A percentile compares a stretch with the other conserved stretches of the same genome.
Evolutionary conservation across 768 basidiomycete species (phyloP).

Genomic region (Boletus fagicola): DNA sequence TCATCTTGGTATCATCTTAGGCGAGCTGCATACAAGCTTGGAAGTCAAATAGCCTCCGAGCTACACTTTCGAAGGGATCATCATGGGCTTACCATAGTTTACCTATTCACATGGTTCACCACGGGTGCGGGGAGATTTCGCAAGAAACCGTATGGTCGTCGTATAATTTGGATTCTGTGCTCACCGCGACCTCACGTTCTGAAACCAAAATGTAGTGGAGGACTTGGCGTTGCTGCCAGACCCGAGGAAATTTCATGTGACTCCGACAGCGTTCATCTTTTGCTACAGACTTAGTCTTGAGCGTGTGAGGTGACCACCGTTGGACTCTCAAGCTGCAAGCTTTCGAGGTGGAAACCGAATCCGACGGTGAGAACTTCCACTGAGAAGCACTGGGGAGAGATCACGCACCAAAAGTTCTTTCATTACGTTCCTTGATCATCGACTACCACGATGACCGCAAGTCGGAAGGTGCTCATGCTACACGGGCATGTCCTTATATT

Average conservation of each 20-base stretch:
- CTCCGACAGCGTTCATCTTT: neutral
- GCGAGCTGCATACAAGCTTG: neutral
- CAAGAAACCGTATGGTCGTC: neutral
- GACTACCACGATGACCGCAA: constrained; percentile 17
- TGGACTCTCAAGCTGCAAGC: neutral
- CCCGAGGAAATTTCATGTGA: neutral
- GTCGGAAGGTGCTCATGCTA: constrained; percentile 43
- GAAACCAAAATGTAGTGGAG: neutral
- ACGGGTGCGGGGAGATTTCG: neutral
- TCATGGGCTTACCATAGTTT: neutral
- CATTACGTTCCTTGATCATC: neutral
- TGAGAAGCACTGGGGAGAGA: neutral
- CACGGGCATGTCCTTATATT: constrained; percentile 38
- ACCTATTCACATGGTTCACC: neutral
- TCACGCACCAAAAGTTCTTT: neutral
- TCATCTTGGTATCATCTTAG: neutral
- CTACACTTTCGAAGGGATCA: neutral
- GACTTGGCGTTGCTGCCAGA: neutral
- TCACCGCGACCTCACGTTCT: neutral
- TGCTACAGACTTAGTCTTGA: neutral
- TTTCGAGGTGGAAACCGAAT: neutral
- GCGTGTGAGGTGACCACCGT: neutral
- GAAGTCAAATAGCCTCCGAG: neutral
- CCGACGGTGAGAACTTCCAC: no score
- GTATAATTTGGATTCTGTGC: neutral